These are phyloP conservation scores for Globisporangium solare DNA, from an alignment of 352 stramenopile species.

Conservation along the genomic window DNA sequence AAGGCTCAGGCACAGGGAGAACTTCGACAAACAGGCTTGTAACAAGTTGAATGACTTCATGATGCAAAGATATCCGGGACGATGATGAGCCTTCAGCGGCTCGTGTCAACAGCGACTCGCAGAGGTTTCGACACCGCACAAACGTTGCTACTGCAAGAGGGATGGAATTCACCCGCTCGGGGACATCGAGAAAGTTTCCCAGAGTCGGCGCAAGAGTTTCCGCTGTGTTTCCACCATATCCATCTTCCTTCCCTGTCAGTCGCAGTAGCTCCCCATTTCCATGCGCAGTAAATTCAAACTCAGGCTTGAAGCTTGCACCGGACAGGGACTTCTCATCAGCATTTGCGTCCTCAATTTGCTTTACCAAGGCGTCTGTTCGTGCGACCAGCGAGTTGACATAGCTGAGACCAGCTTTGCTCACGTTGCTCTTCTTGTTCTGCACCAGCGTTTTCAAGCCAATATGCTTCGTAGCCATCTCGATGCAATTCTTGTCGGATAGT, in stretches of 20 bases:
- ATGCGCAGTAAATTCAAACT: conserved; percentile 42
- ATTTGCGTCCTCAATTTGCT: conserved; percentile 21
- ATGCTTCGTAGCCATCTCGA: conserved; percentile 68
- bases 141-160: conserved; percentile 74
- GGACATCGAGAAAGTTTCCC: conserved; percentile 83
- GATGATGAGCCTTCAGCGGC: conserved; percentile 85
- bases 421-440: conserved; percentile 39
- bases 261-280: conserved; percentile 60
- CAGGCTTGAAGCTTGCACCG: conserved; percentile 29
- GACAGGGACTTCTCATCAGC: conserved; percentile 12
- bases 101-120: conserved; percentile 72
- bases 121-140: conserved; percentile 71
- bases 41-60: conserved; percentile 87
- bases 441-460: conserved; percentile 69
- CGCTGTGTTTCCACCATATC: conserved; percentile 74
- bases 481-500: conserved; percentile 55
- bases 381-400: conserved; percentile 55
- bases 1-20: conserved; percentile 55
- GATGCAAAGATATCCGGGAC: conserved; percentile 84
- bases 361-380: conserved; percentile 40
- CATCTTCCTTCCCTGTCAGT: conserved; percentile 50
- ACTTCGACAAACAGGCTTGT: conserved; percentile 81
- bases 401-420: conserved; percentile 29
- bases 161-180: conserved; percentile 72
- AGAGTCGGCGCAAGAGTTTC: conserved; percentile 60